Evolutionary conservation across 495 filamentous ascomycete species (phyloP), one percentile per base, ranked within the genome.

Genomic region (Beverwykella pulmonaria): DNA sequence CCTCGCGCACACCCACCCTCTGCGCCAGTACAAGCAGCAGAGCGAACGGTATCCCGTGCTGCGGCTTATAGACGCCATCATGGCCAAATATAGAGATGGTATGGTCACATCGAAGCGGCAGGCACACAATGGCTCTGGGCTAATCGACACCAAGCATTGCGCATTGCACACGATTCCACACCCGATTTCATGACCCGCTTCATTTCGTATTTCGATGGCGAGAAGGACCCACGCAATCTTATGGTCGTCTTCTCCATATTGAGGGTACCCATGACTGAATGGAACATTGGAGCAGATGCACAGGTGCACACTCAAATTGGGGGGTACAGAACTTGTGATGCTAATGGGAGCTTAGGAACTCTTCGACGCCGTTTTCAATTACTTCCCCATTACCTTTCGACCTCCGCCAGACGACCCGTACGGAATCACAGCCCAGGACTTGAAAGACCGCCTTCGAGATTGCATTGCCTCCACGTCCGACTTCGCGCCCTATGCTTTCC

Each of bases 241-340:
- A 92, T 92, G 89, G 78, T 92, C 48, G 83, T 91, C 2, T 92
- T 92, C 68, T 92, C 89, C 1, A 81, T 91, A 32, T 72, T 90
- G 36, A 87, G 84, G 68, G 89, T 89, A 22, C 79, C 90, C 12
- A 86, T 91, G 81, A 79, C 87, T 44, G 89, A 92, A 75, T 92
- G 90, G 87, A 83, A 89, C 70, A 84, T 90, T 53, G 76, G 81
- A 2, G 76, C 77, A 32, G 79, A 88, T 73, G 83, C 80, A 8
- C 88, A 91, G 80, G 87, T 88, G 76, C 59, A 75, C 69, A 27
- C 32, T 15, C 19, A 3, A 17, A 20, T 19, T 32, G 29, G 34
- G 32, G 14, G 34, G 6, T 41, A 6, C 26, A 58, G 30, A 29
- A 27, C 20, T 9, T 1, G 23, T 2, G n/a, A 46, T 68, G 41